Base-by-base conservation (phyloP, 768 basidiomycete species). In the Leccinum subgranulosum region DNA sequence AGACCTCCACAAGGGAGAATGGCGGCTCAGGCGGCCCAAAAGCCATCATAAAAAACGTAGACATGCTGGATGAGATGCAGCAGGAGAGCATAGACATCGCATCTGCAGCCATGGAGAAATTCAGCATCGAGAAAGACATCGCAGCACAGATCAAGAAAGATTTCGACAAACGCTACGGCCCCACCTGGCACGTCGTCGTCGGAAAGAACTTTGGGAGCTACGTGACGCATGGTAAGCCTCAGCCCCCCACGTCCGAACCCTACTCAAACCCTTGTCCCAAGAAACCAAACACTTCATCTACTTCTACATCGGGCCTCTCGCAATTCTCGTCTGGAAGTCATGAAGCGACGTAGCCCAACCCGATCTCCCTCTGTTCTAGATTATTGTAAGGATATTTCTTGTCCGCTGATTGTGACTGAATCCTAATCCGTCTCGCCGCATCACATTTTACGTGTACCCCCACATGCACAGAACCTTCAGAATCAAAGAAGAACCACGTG, bases 201-300 rank as follows among this genome's bases (percentile, higher is more conserved):
- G 96, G 96, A 59, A 98, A 96, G 81, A 97, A 98, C 79, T 98
- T 96, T 84, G 95, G 95, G 51, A 93, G 91, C 77, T 98, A 95
- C 71, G 95, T 98, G 45, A 97, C 95, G 47, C 95, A 97, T 69
- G 95, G 94, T 96, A 64, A 66, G 87, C 39, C 3, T 10, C 43
- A n/a, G 15, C 45, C 45, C 55, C 55, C 34, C 54, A 19, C 33
- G 28, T 29, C 28, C 49, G 55, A 41, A 43, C 19, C 41, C 41
- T 19, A 34, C 61, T 67, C 51, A 66, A 50, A 45, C 51, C 39
- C 23, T 45, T 43, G 53, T 54, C 55, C 29, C 74, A 97, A 43
- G 94, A 98, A 83, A 96, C 94, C 63, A 95, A 94, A 75, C 90
- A 97, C 72, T 98, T 98, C 77, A 94, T 98, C 78, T 98, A 98